A percentile compares a stretch with the other conserved stretches of the same genome.
Conservation (phyloP, 2,329 filamentous ascomycete species). For the Verticillium nonalfalfae region DNA sequence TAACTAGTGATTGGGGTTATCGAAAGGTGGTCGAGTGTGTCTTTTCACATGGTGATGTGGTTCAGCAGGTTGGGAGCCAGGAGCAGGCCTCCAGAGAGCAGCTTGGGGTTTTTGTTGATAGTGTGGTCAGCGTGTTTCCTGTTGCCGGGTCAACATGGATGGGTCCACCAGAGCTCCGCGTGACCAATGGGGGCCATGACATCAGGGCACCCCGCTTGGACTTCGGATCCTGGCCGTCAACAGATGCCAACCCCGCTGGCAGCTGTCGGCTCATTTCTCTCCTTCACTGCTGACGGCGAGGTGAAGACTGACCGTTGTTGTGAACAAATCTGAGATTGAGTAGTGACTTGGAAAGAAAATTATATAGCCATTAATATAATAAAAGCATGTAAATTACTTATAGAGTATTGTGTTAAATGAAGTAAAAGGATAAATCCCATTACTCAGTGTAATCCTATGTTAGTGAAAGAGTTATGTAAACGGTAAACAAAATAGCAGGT, state of each 20-base stretch:
- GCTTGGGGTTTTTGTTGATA: conserved; percentile 1
- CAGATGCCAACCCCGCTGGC: not conserved
- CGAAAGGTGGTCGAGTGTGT: not conserved
- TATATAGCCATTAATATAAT: too few relatives aligned
- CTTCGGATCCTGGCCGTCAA: not conserved
- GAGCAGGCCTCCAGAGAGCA: not conserved
- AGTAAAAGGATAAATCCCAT: too few relatives aligned
- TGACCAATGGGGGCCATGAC: not conserved
- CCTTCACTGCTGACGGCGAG: too few relatives aligned
- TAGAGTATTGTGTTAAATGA: too few relatives aligned
- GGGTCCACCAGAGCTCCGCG: not conserved
- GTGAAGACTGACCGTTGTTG: too few relatives aligned
- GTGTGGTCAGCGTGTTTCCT: not conserved
- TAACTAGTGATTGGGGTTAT: not conserved
- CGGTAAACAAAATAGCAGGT: too few relatives aligned
- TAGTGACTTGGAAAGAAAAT: too few relatives aligned
- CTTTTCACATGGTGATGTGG: not conserved
- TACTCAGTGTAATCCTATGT: too few relatives aligned
- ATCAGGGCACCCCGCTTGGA: not conserved
- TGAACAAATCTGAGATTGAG: too few relatives aligned
- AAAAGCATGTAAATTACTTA: too few relatives aligned
- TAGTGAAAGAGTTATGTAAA: too few relatives aligned
- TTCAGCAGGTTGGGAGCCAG: not conserved
- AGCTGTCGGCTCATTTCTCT: not conserved
- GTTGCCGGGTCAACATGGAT: conserved; percentile 1